Base-by-base conservation (phyloP, 805 yeast genomes). In the Starmerella floricola region DNA sequence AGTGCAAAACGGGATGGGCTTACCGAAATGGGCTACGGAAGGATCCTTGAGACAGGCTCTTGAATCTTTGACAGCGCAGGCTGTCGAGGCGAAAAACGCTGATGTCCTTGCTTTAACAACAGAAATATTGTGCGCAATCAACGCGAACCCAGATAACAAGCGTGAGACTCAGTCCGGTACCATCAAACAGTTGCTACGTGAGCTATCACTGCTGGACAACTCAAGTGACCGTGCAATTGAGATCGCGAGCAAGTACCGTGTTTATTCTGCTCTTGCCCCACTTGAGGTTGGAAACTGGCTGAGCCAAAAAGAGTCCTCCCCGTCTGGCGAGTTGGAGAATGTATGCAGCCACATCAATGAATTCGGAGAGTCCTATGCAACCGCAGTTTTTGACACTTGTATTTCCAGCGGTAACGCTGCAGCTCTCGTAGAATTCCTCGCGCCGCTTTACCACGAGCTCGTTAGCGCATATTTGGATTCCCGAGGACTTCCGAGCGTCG, bases 221-320 rank as follows among this genome's bases (percentile, higher is more conserved):
- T 19, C 11, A 20, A 33, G 27, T 8, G 62, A 65, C 6, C 74
- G 73, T 20, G 63, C 66, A 6, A 56, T 80, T 18, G 61, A 62
- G 6, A 66, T 85, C 23, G 73, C 85, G 0, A 93, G 82, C 48
- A 63, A 67, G 20, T 80, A 77, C 58, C 58, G 63, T 15, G 94
- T 86, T 55, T 68, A 78, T 52, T 63, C 72, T 27, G 74, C 87
- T 1, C 60, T 86, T 21, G 79, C 78, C 0, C 73, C 67, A 39
- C 62, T 73, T 8, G 57, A 73, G 6, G 74, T 69, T n/a, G 64
- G 64, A 30, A 67, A 65, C 40, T 62, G 73, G 50, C 40, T 42
- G 2, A 20, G 12, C 10, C 36, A 24, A 8, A n/a, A n/a, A 12
- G 44, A 34, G 23, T 18, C n/a, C 8, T 26, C 27, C 13, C 41